Percentiles rank a stretch among this genome's conserved stretches.
Evolutionary conservation across 169 alveolate species (phyloP).

Genomic region (Plasmodium billcollinsi): DNA sequence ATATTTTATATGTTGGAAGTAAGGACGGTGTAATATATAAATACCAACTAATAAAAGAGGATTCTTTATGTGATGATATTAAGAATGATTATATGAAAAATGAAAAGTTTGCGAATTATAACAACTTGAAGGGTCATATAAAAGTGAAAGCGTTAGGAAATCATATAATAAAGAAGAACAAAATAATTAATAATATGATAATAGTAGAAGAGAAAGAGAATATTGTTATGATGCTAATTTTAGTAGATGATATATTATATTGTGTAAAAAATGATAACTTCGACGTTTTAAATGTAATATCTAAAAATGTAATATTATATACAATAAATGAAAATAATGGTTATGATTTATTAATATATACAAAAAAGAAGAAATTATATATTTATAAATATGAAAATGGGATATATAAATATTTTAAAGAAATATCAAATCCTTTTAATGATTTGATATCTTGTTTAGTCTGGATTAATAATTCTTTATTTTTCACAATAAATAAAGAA

Average conservation of each 20-base stretch:
- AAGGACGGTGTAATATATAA: conserved; percentile 7
- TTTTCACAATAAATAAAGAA: conserved; percentile 24
- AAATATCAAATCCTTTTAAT: not conserved
- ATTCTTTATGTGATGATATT: not conserved
- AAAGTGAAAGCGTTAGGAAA: not conserved
- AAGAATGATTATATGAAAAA: not conserved
- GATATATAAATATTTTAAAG: conserved; percentile 12
- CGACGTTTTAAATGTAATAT: conserved; percentile 2
- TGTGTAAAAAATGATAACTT: conserved; percentile 7
- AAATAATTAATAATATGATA: conserved; percentile 16
- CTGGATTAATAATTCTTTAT: conserved; percentile 37
- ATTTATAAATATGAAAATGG: conserved; percentile 24
- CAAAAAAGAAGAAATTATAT: conserved; percentile 38
- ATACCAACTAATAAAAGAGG: not conserved
- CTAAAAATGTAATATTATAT: conserved; percentile 5
- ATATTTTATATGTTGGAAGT: conserved; percentile 5
- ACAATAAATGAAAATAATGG: conserved; percentile 18
- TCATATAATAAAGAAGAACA: conserved; percentile 15
- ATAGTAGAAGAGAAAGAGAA: conserved; percentile 14
- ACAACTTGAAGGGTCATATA: no score
- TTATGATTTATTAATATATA: conserved; percentile 17
- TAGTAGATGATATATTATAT: conserved; percentile 34
- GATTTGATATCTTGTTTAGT: conserved; percentile 20
- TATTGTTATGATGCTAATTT: not conserved
- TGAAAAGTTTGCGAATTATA: no score